Evolutionary conservation across 495 filamentous ascomycete genomes (phyloP).

Genomic region (Penicillium egyptiacum): DNA sequence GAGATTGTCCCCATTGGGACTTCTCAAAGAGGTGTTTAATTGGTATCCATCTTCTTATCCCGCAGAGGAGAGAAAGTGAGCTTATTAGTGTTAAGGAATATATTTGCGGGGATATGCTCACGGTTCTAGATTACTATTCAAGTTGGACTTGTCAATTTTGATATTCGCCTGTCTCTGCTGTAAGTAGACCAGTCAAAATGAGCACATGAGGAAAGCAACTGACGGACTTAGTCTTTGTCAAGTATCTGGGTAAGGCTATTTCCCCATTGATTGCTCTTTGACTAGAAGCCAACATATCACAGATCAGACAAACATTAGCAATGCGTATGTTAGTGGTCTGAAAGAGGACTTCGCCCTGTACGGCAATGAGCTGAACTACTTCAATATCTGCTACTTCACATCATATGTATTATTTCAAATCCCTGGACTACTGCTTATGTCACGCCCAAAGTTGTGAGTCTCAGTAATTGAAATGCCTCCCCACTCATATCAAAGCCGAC

Average conservation of each 20-base stretch:
- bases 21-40: slow-evolving; percentile 50
- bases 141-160: slow-evolving; percentile 35
- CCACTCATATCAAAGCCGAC: neutral
- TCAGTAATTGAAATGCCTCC: neutral
- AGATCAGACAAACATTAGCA: slow-evolving; percentile 51
- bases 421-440: slow-evolving; percentile 37
- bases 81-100: neutral
- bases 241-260: slow-evolving; percentile 30
- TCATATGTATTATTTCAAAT: slow-evolving; percentile 44
- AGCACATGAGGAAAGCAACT: neutral
- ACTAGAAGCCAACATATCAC: neutral
- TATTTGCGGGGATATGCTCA: neutral
- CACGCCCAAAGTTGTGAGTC: slow-evolving; percentile 35
- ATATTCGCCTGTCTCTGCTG: slow-evolving; percentile 41
- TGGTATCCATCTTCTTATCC: slow-evolving; percentile 50
- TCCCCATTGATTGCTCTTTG: neutral
- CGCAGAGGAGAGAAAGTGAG: slow-evolving; percentile 42
- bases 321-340: slow-evolving; percentile 57
- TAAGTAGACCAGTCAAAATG: slow-evolving; percentile 22
- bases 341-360: slow-evolving; percentile 60
- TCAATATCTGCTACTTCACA: slow-evolving; percentile 41
- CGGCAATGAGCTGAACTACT: slow-evolving; percentile 53
- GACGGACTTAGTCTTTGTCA: slow-evolving; percentile 34
- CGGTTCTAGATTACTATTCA: slow-evolving; percentile 29
- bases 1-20: slow-evolving; percentile 24